These are phyloP conservation scores for Vitis rupestris DNA, from an alignment of 164 flowering plant species.

Conservation along the genomic window DNA sequence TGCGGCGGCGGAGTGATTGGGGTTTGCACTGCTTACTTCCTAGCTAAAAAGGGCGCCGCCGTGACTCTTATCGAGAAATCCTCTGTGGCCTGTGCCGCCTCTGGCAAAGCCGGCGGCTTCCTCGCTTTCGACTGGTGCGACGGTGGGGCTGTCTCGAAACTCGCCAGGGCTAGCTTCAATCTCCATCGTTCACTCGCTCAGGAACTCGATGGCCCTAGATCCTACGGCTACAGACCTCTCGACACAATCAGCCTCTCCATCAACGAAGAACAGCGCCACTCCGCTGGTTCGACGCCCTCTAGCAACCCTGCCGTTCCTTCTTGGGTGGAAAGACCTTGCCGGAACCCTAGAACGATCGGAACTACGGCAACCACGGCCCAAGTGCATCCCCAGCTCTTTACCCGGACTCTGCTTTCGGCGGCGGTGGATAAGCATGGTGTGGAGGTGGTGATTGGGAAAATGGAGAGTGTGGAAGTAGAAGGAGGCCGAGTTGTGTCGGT, in stretches of 20 bases:
- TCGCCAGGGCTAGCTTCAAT: slow-evolving; percentile 88
- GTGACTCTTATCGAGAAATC: slow-evolving; percentile 84
- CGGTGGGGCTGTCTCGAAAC: slow-evolving; percentile 55
- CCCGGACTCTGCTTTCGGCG: slow-evolving; percentile 45
- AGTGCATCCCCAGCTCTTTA: slow-evolving; percentile 84
- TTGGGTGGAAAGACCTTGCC: slow-evolving; percentile 75
- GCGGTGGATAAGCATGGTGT: slow-evolving; percentile 57
- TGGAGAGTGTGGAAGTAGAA: slow-evolving; percentile 57
- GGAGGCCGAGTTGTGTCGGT: slow-evolving; percentile 50
- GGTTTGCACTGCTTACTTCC: slow-evolving; percentile 88
- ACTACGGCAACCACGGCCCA: slow-evolving; percentile 85
- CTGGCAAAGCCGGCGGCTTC: slow-evolving; percentile 96
- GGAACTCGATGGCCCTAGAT: slow-evolving; percentile 64
- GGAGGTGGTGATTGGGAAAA: slow-evolving; percentile 74
- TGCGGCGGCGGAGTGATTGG: slow-evolving; percentile 98
- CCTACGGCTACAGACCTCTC: slow-evolving; percentile 82
- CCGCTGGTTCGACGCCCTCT: slow-evolving; percentile 17
- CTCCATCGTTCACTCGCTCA: slow-evolving; percentile 80
- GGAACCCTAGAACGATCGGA: slow-evolving; percentile 52
- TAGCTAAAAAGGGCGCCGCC: slow-evolving; percentile 64
- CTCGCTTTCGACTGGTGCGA: slow-evolving; percentile 98
- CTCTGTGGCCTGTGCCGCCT: slow-evolving; percentile 90
- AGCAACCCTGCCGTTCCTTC: slow-evolving; percentile 25
- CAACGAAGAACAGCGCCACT: slow-evolving; percentile 25
- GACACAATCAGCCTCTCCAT: slow-evolving; percentile 62